Base-by-base conservation (phyloP, 2,329 filamentous ascomycete genomes). In the Microsporum audouinii region DNA sequence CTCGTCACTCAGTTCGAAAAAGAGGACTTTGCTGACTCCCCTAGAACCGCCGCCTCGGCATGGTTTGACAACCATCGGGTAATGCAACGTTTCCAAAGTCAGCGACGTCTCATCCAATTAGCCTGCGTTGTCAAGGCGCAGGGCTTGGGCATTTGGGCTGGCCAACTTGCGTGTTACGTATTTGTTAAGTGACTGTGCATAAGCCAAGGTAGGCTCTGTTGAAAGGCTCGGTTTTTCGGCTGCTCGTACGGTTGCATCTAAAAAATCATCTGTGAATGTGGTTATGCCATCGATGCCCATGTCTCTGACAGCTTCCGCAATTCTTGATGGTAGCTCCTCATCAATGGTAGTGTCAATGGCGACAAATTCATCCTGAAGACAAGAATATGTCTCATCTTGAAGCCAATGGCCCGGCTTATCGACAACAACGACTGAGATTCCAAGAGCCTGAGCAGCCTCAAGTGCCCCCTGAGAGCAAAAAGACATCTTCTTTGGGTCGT, bases 1-100 rank as follows among this genome's bases (percentile, higher is more conserved):
- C 51, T 77, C 70, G 59, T 78, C 75, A 3, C 64, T 64, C 2
- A 76, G 64, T 39, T 78, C 73, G 61, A 64, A 72, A 63, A 77
- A 78, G 2, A 78, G 61, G 1, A 77, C 38, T 39, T 39, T 39
- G 5, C 17, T 57, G 4, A 77, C 73, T 29, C 73, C 67, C 31
- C 72, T 68, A 10, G 66, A 70, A 43, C 62, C 65, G 66, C 71
- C 71, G 1, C 73, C 74, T 0, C 59, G 66, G 38, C 67, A 70
- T 0, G 75, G 74, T 64, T 77, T 76, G 12, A 75, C 70, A 39
- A 76, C 69, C 4, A 74, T 53, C 0, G 73, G 73, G 53, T 64
- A 73, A 4, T 33, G 12, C 10, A 23, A 14, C 3, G 7, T 34
- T n/a, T 53, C 17, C 14, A 29, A 6, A 7, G 2, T 39, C 8